Conservation (phyloP, 345 rosid species). For the Moricandia arvensis region DNA sequence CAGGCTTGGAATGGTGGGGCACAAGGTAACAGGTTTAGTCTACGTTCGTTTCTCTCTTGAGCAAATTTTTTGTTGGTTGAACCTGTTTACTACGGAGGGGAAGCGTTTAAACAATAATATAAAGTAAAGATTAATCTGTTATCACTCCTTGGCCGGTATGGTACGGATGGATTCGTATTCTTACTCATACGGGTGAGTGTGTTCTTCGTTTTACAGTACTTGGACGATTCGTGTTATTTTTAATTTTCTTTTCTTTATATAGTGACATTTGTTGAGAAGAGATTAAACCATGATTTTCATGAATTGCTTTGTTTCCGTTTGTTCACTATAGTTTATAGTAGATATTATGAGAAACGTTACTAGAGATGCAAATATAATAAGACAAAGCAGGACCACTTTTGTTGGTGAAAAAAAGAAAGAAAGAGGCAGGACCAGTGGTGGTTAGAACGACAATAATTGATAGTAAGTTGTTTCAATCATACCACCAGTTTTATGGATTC, state of each 20-base stretch:
- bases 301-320: too few relatives aligned
- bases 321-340: too few relatives aligned
- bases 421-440: neutral
- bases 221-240: constrained; percentile 13
- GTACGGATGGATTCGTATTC: constrained; percentile 20
- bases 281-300: neutral
- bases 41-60: constrained; percentile 14
- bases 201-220: neutral
- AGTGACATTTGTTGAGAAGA: constrained; percentile 17
- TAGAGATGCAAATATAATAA: too few relatives aligned
- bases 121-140: constrained; percentile 33
- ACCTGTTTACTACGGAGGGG: constrained; percentile 20
- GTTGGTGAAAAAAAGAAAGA: neutral
- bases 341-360: too few relatives aligned
- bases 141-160: constrained; percentile 14
- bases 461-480: neutral
- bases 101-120: constrained; percentile 20
- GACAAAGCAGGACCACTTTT: neutral
- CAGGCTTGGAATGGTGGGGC: constrained; percentile 4
- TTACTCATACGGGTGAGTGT: constrained; percentile 15
- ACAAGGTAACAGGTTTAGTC: constrained; percentile 19
- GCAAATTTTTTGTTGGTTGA: constrained; percentile 19
- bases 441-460: neutral
- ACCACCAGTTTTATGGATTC: neutral
- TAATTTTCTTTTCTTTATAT: neutral